Evolutionary conservation across 768 basidiomycete species (phyloP), one percentile per base, ranked within the genome.

Genomic region (Trametes cubensis): DNA sequence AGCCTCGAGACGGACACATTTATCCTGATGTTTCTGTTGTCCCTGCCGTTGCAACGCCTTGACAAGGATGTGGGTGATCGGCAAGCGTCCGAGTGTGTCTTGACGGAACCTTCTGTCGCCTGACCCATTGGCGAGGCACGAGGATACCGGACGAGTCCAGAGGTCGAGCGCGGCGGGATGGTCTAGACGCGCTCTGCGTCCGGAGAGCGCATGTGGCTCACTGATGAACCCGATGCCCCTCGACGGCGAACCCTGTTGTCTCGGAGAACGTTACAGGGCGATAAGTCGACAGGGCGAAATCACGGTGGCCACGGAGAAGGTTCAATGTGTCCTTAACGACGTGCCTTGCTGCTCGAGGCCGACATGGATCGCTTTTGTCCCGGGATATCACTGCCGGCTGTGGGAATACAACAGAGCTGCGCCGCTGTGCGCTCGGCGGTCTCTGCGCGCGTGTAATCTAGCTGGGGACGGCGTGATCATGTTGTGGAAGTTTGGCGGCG

Each of bases 51-150:
- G 53, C 25, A 30, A 56, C 14, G 7, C 11, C 55, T 38, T 45
- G 17, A 30, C 7, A 18, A 20, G 45, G 45, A 10, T 26, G 25
- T 49, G 13, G 17, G 56, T 58, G 56, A 58, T 58, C 56, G 46
- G 44, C 56, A 47, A 4, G 15, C 21, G 28, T 14, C 21, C 56
- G 56, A 34, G 28, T 34, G 38, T 11, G 41, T 17, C 25, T n/a
- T 44, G 58, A 59, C 49, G 26, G 49, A 59, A 59, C 58, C 28
- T 26, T 58, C 25, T 49, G 56, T 39, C 47, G 47, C 56, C 56
- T 58, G 56, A 49, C 56, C 38, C 55, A 11, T 17, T 42, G 30
- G 56, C 21, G 45, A 41, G 47, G 56, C 56, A 58, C 56, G 44
- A 58, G 56, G 56, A 58, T 58, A 58, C 56, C 56, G 39, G 42